Evolutionary conservation across 1,284 basidiomycete species (phyloP).

Genomic region (Ceratobasidium sp.): DNA sequence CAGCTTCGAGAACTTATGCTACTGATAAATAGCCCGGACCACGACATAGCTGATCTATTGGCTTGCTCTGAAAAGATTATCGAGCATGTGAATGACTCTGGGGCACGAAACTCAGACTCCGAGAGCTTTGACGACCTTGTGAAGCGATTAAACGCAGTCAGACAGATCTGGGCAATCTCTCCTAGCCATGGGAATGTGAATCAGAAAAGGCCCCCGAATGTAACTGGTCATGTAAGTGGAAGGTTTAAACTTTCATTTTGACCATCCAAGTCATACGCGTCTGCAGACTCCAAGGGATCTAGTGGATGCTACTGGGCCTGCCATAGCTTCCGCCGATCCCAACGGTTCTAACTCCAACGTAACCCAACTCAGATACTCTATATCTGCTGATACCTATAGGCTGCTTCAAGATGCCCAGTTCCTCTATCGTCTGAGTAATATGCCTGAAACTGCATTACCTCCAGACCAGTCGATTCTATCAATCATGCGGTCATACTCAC

Average conservation of each 20-base stretch:
- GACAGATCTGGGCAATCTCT: not conserved
- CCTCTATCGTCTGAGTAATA: slow-evolving; percentile 22
- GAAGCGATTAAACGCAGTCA: not conserved
- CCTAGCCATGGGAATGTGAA: not conserved
- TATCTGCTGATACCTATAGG: not conserved
- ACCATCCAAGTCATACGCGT: not conserved
- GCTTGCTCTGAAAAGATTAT: not conserved
- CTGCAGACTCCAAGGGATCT: not conserved
- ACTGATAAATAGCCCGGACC: slow-evolving; percentile 6
- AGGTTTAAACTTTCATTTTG: not conserved
- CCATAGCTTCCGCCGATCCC: not conserved
- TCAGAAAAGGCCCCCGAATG: not conserved
- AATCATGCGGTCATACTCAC: slow-evolving; percentile 16
- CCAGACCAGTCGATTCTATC: slow-evolving; percentile 20
- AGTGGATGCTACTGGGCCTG: not conserved
- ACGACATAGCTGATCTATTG: not conserved
- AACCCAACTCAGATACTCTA: slow-evolving; percentile 7
- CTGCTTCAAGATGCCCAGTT: slow-evolving; percentile 28
- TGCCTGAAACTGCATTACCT: not conserved
- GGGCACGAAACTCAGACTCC: not conserved
- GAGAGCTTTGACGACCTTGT: not conserved
- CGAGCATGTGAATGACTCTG: not conserved
- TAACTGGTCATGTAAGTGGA: not conserved
- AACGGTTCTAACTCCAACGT: not conserved
- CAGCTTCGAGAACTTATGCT: slow-evolving; percentile 10